Percentiles rank a stretch among this genome's conserved stretches.
Conservation (phyloP, 495 filamentous ascomycete species). For the Neurospora terricola region DNA sequence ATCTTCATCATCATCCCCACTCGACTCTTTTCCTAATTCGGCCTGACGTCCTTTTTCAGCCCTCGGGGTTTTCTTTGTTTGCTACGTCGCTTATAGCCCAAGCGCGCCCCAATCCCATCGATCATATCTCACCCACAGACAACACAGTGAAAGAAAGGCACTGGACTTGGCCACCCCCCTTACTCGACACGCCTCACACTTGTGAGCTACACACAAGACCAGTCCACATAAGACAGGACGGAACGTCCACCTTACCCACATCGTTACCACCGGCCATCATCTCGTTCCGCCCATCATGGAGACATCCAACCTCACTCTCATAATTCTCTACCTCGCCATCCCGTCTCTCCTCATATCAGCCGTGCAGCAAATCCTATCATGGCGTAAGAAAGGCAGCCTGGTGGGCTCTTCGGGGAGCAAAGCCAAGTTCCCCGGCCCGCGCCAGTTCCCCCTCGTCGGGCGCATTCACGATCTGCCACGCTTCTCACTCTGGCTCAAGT, state of each 20-base stretch:
- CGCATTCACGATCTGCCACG: constrained; percentile 40
- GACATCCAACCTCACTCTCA: constrained; percentile 10
- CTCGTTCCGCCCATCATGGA: constrained; percentile 13
- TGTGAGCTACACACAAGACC: not conserved
- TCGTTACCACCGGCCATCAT: not conserved
- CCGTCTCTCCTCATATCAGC: constrained; percentile 33
- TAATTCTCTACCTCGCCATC: constrained; percentile 35
- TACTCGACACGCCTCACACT: not conserved
- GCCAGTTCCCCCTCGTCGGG: constrained; percentile 39
- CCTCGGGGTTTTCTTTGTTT: not conserved
- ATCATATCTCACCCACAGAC: not conserved
- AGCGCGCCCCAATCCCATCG: not conserved
- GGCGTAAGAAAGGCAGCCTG: constrained; percentile 18
- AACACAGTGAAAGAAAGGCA: not conserved
- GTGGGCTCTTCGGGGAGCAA: not conserved
- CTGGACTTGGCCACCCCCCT: not conserved
- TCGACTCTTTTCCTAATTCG: not conserved
- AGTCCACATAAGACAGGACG: not conserved
- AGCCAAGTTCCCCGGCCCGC: constrained; percentile 29
- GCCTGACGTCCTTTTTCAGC: not conserved
- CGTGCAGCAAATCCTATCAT: constrained; percentile 28
- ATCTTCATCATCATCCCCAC: not conserved
- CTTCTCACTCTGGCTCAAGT: constrained; percentile 44
- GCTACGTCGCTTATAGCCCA: not conserved
- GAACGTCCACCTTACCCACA: not conserved